Evolutionary conservation across 495 filamentous ascomycete species (phyloP).

Genomic region (Aspergillus biplanus): DNA sequence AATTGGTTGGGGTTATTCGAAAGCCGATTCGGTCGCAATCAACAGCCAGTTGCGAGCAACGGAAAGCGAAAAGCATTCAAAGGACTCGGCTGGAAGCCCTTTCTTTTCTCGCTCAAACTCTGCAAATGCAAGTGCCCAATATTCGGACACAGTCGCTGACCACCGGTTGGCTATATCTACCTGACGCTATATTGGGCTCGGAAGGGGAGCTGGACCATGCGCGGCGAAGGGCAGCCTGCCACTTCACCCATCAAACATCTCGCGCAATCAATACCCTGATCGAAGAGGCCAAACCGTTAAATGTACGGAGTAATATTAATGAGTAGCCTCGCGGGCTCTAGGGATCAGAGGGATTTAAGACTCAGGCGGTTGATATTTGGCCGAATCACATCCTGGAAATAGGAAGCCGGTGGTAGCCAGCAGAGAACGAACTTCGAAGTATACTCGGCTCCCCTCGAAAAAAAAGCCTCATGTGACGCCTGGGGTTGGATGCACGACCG

Average conservation of each 20-base stretch:
- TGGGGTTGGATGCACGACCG: neutral
- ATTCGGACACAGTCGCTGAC: neutral
- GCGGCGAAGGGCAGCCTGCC: conserved; percentile 2
- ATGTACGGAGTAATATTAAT: neutral
- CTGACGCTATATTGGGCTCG: neutral
- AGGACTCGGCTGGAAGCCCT: too few species aligned
- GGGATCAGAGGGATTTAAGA: neutral
- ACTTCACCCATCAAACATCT: conserved; percentile 7
- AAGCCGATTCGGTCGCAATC: too few species aligned
- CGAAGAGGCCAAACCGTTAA: neutral
- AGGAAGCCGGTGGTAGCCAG: neutral
- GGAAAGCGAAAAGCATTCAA: too few species aligned
- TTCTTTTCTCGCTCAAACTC: neutral
- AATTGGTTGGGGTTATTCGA: too few species aligned
- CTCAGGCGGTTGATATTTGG: neutral
- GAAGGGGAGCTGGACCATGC: neutral
- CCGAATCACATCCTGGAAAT: neutral
- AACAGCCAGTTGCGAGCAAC: too few species aligned
- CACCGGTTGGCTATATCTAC: neutral
- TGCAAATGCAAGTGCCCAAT: conserved; percentile 10
- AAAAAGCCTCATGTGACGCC: conserved; percentile 1
- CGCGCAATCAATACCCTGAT: neutral
- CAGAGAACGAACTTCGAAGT: neutral
- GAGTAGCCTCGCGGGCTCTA: neutral
- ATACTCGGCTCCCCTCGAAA: neutral